Percentiles rank a stretch among this genome's conserved stretches.
These are phyloP conservation scores for Cyclocybe aegerita DNA, from an alignment of 768 basidiomycete species.

Conservation along the genomic window DNA sequence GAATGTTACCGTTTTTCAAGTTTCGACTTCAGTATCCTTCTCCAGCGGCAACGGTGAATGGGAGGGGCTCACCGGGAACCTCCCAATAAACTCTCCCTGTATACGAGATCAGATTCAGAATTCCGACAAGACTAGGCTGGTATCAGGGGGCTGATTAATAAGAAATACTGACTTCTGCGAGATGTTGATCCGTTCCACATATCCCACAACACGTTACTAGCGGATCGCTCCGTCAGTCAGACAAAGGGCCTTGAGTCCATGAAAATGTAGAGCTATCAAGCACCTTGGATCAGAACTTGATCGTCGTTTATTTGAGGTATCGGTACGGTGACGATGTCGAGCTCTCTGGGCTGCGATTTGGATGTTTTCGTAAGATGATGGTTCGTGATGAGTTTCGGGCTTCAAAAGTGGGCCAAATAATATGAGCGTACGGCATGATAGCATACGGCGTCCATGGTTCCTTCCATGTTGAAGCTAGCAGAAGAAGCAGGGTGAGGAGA, in stretches of 20 bases:
- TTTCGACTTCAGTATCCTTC: not conserved
- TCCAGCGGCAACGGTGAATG: not conserved
- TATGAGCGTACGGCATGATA: constrained; percentile 37
- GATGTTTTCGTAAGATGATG: not conserved
- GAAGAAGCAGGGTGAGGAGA: too few relatives aligned
- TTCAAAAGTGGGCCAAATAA: not conserved
- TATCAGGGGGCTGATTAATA: not conserved
- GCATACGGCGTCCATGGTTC: constrained; percentile 47
- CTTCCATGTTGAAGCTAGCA: too few relatives aligned
- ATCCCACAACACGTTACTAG: constrained; percentile 48
- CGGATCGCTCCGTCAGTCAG: not conserved
- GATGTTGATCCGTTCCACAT: constrained; percentile 63
- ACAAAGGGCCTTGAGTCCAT: not conserved
- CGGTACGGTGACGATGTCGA: constrained; percentile 50
- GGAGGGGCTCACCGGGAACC: constrained; percentile 56
- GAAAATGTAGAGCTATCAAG: constrained; percentile 2
- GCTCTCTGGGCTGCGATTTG: constrained; percentile 41
- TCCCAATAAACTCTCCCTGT: constrained; percentile 66
- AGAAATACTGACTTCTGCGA: constrained; percentile 44
- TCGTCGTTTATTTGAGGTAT: constrained; percentile 53
- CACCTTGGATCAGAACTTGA: constrained; percentile 61
- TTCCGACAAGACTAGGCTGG: constrained; percentile 3
- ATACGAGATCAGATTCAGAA: constrained; percentile 24
- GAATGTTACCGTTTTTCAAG: not conserved
- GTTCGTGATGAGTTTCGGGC: not conserved